Percentiles rank a stretch among this genome's conserved stretches.
Evolutionary conservation across 2,329 filamentous ascomycete species (phyloP).

Genomic region (Myriosclerotinia duriaeana): DNA sequence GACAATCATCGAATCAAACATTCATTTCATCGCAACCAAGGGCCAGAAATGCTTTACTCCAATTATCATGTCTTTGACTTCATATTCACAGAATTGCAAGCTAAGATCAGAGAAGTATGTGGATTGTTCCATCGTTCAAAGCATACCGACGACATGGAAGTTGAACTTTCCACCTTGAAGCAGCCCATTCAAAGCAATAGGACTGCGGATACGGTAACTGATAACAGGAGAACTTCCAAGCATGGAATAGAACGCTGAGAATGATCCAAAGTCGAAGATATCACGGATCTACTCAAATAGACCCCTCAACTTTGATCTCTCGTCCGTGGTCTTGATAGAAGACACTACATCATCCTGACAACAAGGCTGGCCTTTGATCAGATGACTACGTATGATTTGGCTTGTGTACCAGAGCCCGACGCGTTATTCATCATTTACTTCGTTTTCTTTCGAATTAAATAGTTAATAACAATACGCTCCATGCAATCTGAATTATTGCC

Average conservation of each 20-base stretch:
- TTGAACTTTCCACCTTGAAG: slow-evolving; percentile 2
- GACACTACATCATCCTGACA: background rate
- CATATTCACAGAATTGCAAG: background rate
- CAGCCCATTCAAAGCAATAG: background rate
- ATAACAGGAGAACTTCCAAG: background rate
- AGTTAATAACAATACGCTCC: no score
- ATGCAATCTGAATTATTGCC: no score
- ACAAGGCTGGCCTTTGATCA: background rate
- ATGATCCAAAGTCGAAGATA: background rate
- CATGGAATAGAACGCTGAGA: background rate
- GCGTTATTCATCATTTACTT: no score
- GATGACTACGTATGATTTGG: no score
- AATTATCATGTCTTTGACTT: background rate
- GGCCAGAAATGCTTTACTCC: slow-evolving; percentile 1
- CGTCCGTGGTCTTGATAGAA: background rate
- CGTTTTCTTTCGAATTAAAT: no score
- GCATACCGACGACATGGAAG: background rate
- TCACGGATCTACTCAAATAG: no score
- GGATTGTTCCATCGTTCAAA: slow-evolving; percentile 1
- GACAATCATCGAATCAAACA: background rate
- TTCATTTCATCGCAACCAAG: background rate
- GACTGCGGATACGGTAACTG: background rate
- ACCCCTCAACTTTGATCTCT: background rate
- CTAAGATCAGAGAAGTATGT: background rate
- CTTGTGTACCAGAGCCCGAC: no score